Base-by-base conservation (phyloP, 306 rosid genomes). In the Acacia crassicarpa region DNA sequence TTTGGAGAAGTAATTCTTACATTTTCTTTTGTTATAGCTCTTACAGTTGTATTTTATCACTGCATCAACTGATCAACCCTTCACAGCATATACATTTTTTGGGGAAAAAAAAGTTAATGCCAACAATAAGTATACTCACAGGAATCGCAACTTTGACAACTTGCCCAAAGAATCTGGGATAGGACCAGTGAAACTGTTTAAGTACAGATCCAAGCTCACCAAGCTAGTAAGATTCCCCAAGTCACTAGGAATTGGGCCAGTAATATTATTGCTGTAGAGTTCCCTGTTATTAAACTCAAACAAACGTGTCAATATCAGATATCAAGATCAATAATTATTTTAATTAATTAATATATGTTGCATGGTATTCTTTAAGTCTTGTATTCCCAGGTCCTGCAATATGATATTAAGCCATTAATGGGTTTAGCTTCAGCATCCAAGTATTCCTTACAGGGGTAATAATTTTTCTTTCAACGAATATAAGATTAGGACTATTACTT, bases 171-270 rank as follows among this genome's bases (percentile, higher is more conserved):
- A 85, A 72, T 85, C 95, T 63, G 99, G 99, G 86, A 95, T 95
- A 44, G 90, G 91, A 88, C 99, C 99, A 8, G 89, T 83, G 84
- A 95, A 95, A 53, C 83, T 83, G 81, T 95, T 95, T 83, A 93
- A 85, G 83, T 93, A 95, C 75, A 95, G 93, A 89, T 95, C 99
- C 95, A 95, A 91, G 98, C 99, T 95, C 93, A 95, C 99, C 90
- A 95, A 84, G 90, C 91, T 93, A 85, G 98, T 95, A 85, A 95
- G 97, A 89, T 95, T 95, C 88, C 99, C 98, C 80, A 95, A 83
- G 85, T 95, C 99, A 85, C 94, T 91, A 46, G 99, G 99, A 88
- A 95, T 86, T 38, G 88, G 88, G 76, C 99, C 99, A 59, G 92
- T 93, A 61, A 95, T 95, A 88, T 95, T 91, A 84, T 95, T 95